These are phyloP conservation scores for Ilyonectria mors-panacis DNA, from an alignment of 2,329 filamentous ascomycete genomes.

Conservation along the genomic window DNA sequence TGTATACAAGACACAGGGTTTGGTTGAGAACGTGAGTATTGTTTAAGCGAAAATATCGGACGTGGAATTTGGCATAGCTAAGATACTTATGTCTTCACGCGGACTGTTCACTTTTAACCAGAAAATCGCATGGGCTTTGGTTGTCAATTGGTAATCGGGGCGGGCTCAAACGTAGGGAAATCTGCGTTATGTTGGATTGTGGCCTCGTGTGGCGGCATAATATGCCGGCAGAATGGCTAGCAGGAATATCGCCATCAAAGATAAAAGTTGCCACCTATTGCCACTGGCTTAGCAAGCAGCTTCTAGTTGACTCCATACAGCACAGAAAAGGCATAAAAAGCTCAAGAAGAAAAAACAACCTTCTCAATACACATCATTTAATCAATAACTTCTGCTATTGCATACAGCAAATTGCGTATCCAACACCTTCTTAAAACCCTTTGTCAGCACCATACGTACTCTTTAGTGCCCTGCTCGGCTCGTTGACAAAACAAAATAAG, in stretches of 20 bases:
- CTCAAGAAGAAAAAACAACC: no score
- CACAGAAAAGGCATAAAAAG: no score
- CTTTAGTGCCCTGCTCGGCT: not conserved
- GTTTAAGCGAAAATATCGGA: not conserved
- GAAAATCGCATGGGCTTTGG: not conserved
- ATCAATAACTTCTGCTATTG: no score
- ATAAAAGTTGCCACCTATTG: no score
- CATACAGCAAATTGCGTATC: no score
- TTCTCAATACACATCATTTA: no score
- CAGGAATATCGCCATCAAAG: no score
- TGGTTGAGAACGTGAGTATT: not conserved
- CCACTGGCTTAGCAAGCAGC: no score
- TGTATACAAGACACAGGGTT: not conserved
- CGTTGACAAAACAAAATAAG: not conserved
- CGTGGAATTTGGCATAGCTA: not conserved
- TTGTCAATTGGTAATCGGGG: not conserved
- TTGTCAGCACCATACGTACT: not conserved
- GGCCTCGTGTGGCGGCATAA: no score
- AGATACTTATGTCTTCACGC: not conserved
- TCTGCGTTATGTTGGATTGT: not conserved
- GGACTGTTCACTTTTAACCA: not conserved
- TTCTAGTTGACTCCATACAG: no score
- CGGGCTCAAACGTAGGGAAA: not conserved
- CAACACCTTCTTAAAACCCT: not conserved
- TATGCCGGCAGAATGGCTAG: no score